Base-by-base conservation (phyloP, 306 rosid species). In the Malus asiatica region DNA sequence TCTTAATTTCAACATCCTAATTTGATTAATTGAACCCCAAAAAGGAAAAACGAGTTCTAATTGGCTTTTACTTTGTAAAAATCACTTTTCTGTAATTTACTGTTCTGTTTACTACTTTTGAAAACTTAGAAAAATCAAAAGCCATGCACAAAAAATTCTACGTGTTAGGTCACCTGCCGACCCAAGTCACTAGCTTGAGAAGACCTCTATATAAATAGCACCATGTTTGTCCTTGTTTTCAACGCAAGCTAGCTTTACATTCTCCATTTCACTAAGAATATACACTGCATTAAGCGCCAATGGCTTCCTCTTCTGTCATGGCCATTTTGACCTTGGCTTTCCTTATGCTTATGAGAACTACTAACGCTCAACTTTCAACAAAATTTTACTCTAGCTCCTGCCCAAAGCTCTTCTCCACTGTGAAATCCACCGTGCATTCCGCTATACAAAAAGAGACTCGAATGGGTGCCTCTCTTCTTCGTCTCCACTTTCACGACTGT, bases 391-490 rank as follows among this genome's bases (percentile, higher is more conserved):
- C 74, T 2, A 71, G 65, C 2, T 79, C 97, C 38, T 95, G 97
- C 66, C 98, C 97, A 1, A 76, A 78, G 3, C 88, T 94, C 73
- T 55, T 83, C 46, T 48, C 87, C 53, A 82, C 87, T 2, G 95
- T 94, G 45, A 89, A 81, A 75, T 66, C 81, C 61, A 72, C 76
- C 0, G 89, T 94, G 29, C 84, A 80, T 23, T 82, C 91, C 0
- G 97, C 95, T 8, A 80, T 94, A 29, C 19, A 72, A 1, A 94
- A 85, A 8, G 98, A 92, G 76, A 29, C 96, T 29, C 89, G 98
- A 23, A 94, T 90, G 93, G 98, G 97, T n/a, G 97, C 97, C 76
- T 94, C 98, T 62, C 86, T 94, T 73, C 91, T 94, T 14, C 98
- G 98, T 72, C 72, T 94, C 79, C 89, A 87, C 89, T 94, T 94